phyloP scores from a whole-genome alignment of 768 basidiomycete species.

The Boletus rubescentipes region DNA sequence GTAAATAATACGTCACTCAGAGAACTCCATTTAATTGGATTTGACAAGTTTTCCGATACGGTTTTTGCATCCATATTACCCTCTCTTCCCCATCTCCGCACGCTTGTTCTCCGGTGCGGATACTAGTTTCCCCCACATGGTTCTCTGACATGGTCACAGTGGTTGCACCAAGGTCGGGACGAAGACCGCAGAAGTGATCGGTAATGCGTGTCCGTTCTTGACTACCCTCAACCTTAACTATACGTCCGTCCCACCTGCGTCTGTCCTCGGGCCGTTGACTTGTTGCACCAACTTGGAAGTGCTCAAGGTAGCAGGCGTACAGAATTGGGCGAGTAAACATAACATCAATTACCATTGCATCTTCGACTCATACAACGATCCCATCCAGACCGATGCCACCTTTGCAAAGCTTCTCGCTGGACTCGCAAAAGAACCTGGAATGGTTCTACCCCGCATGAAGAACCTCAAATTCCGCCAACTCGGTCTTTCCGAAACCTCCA shows the following conservation, averaged over 20 bases:
- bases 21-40: conserved; percentile 50
- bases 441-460: conserved; percentile 41
- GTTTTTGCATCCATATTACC: conserved; percentile 51
- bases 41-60: conserved; percentile 51
- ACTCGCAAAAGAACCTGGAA: conserved; percentile 19
- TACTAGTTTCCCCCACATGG: not conserved
- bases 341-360: not conserved
- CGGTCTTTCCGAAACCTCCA: conserved; percentile 47
- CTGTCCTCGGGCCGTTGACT: conserved; percentile 42
- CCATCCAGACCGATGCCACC: conserved; percentile 53
- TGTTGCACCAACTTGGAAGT: conserved; percentile 46
- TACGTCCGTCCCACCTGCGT: conserved; percentile 51
- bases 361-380: not conserved
- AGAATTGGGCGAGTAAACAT: conserved; percentile 51
- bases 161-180: conserved; percentile 58
- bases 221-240: conserved; percentile 57
- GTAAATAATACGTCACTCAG: conserved; percentile 32
- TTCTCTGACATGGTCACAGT: conserved; percentile 35
- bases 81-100: conserved; percentile 43
- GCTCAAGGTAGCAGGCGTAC: conserved; percentile 61
- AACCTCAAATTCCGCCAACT: conserved; percentile 61
- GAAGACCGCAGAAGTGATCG: conserved; percentile 45
- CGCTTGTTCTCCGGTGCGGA: conserved; percentile 55
- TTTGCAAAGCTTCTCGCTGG: conserved; percentile 44
- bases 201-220: conserved; percentile 43